These are phyloP conservation scores for Harringtonia lauricola DNA, from an alignment of 2,329 filamentous ascomycete genomes.

Conservation along the genomic window DNA sequence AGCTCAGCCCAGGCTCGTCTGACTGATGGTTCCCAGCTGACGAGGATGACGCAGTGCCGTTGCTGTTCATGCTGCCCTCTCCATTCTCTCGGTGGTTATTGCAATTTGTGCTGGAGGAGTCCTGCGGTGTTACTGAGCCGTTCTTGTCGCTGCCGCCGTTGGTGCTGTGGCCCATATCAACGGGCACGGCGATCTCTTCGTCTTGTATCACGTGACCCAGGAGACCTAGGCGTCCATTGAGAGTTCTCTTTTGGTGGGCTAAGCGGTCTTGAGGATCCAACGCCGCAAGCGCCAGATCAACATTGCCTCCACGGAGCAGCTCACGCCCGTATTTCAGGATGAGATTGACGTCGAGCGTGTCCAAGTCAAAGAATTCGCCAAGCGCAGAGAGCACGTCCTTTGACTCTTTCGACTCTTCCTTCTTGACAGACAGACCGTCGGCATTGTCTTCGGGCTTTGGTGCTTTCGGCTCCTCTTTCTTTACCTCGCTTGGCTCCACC, in stretches of 20 bases:
- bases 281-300: conserved; percentile 73
- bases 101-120: conserved; percentile 18
- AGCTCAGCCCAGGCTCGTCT: conserved; percentile 64
- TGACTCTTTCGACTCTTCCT: conserved; percentile 53
- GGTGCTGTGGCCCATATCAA: conserved; percentile 42
- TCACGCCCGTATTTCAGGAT: conserved; percentile 78
- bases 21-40: conserved; percentile 25
- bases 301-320: conserved; percentile 72
- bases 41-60: not conserved
- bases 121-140: conserved; percentile 28
- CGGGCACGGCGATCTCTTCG: conserved; percentile 57
- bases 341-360: conserved; percentile 63
- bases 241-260: conserved; percentile 79
- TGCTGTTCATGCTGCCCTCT: conserved; percentile 2
- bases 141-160: conserved; percentile 5
- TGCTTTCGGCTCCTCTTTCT: conserved; percentile 1
- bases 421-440: conserved; percentile 32
- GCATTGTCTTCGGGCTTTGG: conserved; percentile 6
- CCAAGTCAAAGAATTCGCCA: conserved; percentile 59
- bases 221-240: conserved; percentile 71
- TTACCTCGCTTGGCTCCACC: conserved; percentile 21
- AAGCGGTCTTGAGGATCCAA: conserved; percentile 75
- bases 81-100: not conserved
- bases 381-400: conserved; percentile 33
- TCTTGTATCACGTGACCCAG: conserved; percentile 78